These are phyloP conservation scores for Trametes polyzona DNA, from an alignment of 1,284 basidiomycete genomes.

Conservation along the genomic window DNA sequence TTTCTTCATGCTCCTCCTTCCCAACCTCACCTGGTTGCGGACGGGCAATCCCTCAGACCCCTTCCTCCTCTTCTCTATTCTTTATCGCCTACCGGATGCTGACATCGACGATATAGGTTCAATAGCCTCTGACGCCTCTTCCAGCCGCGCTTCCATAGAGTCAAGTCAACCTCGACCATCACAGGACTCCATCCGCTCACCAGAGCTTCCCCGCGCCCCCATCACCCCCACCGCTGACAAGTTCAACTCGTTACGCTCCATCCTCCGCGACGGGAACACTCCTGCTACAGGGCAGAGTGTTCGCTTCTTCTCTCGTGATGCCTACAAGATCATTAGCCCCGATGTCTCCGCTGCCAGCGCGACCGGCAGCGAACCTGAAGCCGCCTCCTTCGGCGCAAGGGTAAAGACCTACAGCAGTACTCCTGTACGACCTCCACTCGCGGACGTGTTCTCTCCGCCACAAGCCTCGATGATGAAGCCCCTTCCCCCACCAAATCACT, in stretches of 20 bases:
- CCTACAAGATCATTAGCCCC: slow-evolving; percentile 63
- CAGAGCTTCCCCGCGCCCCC: slow-evolving; percentile 26
- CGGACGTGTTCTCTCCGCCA: slow-evolving; percentile 38
- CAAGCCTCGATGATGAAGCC: slow-evolving; percentile 36
- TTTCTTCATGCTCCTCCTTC: neutral
- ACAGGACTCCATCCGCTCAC: slow-evolving; percentile 29
- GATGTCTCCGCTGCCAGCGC: slow-evolving; percentile 57
- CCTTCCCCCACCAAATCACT: slow-evolving; percentile 38
- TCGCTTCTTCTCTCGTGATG: slow-evolving; percentile 72
- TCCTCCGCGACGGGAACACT: slow-evolving; percentile 68
- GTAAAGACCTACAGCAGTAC: slow-evolving; percentile 24
- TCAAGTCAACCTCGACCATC: slow-evolving; percentile 28
- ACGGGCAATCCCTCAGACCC: neutral
- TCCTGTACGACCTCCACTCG: slow-evolving; percentile 31
- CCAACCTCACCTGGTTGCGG: slow-evolving; percentile 9
- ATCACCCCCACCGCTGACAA: slow-evolving; percentile 36
- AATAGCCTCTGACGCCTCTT: slow-evolving; percentile 49
- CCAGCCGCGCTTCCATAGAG: slow-evolving; percentile 43
- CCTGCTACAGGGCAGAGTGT: slow-evolving; percentile 77
- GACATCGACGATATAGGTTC: neutral
- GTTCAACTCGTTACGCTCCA: slow-evolving; percentile 59
- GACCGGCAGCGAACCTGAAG: slow-evolving; percentile 39
- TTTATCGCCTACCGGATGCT: neutral
- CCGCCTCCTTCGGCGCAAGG: slow-evolving; percentile 17
- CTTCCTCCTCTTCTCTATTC: too few species aligned